phyloP scores from a whole-genome alignment of 1,284 basidiomycete species.

The Singerocomus inundabilis region DNA sequence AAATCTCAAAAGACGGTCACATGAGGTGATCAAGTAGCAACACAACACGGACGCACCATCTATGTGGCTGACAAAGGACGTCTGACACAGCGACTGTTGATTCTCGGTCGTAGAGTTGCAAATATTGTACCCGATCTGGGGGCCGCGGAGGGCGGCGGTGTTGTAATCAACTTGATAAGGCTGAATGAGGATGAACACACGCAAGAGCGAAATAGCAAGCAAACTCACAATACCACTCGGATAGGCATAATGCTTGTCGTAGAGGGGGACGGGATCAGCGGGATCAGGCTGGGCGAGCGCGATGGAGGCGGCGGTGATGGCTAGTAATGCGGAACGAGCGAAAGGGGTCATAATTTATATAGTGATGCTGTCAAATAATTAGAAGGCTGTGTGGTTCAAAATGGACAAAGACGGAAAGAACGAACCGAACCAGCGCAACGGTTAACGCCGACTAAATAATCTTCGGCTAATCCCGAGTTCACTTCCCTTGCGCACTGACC shows the following conservation, averaged over 20 bases:
- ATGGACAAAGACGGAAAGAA: neutral
- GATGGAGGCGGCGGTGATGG: slow-evolving; percentile 34
- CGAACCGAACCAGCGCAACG: no score
- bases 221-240: slow-evolving; percentile 47
- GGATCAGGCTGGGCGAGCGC: slow-evolving; percentile 39
- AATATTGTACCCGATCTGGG: slow-evolving; percentile 62
- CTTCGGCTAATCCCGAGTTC: slow-evolving; percentile 19
- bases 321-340: slow-evolving; percentile 45
- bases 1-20: slow-evolving; percentile 40
- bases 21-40: neutral
- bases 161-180: slow-evolving; percentile 57
- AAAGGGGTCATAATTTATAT: slow-evolving; percentile 26
- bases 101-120: slow-evolving; percentile 72
- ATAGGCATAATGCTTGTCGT: slow-evolving; percentile 50
- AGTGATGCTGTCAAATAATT: neutral
- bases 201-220: no score
- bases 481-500: slow-evolving; percentile 33
- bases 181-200: slow-evolving; percentile 42
- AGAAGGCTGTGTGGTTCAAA: neutral
- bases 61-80: slow-evolving; percentile 50
- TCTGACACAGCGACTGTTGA: slow-evolving; percentile 63
- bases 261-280: slow-evolving; percentile 46
- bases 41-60: slow-evolving; percentile 42
- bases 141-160: slow-evolving; percentile 49
- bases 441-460: slow-evolving; percentile 21